Percentiles rank a stretch among this genome's conserved stretches.
Evolutionary conservation across 2,329 filamentous ascomycete genomes (phyloP).

Genomic region (Fusarium piperis): DNA sequence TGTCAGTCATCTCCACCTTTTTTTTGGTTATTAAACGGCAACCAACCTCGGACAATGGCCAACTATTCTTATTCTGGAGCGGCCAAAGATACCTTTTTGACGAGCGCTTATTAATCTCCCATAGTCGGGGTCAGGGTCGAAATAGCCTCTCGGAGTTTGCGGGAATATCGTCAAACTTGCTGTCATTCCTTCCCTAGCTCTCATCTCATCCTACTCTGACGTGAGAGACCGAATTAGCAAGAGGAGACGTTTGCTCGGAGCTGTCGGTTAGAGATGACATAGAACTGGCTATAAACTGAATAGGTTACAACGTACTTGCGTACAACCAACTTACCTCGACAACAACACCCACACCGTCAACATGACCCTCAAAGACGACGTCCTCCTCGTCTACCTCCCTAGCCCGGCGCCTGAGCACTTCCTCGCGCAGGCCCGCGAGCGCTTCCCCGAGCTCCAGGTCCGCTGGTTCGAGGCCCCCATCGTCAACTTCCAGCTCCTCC

Average conservation of each 20-base stretch:
- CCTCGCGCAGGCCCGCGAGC: slow-evolving; percentile 43
- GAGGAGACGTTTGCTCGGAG: not conserved
- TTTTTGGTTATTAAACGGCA: not conserved
- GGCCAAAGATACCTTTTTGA: not conserved
- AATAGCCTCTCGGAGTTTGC: not conserved
- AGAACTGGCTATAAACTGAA: not conserved
- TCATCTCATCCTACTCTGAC: not conserved
- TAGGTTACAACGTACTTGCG: not conserved
- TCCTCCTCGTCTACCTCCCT: slow-evolving; percentile 52
- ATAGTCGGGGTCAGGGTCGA: not conserved
- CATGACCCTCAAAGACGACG: slow-evolving; percentile 48
- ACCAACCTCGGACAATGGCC: not conserved
- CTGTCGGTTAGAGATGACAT: not conserved
- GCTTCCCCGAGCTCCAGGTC: slow-evolving; percentile 52
- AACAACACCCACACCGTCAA: not conserved
- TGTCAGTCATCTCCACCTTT: not conserved
- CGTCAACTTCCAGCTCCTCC: slow-evolving; percentile 22
- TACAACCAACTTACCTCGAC: not conserved
- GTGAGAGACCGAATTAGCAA: not conserved
- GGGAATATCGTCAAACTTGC: not conserved
- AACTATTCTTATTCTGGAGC: not conserved
- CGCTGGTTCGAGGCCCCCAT: slow-evolving; percentile 45
- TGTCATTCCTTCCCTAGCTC: not conserved
- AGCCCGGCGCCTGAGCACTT: slow-evolving; percentile 45
- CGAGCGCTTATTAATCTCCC: not conserved